Conservation (phyloP, 2,329 filamentous ascomycete species). For the Claviceps fusiformis region DNA sequence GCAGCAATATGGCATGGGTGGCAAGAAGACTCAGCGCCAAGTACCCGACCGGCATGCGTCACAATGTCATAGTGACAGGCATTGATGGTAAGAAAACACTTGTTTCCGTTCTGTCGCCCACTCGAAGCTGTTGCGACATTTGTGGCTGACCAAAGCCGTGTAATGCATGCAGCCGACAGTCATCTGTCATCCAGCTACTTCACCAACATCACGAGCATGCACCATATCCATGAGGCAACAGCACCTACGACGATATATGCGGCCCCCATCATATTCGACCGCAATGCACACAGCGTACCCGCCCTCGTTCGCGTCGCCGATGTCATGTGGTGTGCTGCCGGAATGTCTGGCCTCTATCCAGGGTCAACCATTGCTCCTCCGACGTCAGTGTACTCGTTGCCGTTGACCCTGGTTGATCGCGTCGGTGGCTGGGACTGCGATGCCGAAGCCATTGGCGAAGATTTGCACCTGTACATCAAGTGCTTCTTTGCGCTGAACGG, state of each 20-base stretch:
- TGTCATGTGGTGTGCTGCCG: slow-evolving; percentile 57
- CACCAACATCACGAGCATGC: slow-evolving; percentile 47
- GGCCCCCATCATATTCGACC: slow-evolving; percentile 60
- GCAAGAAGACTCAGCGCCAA: slow-evolving; percentile 51
- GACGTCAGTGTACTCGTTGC: slow-evolving; percentile 60
- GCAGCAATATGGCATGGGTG: slow-evolving; percentile 61
- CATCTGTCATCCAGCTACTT: slow-evolving; percentile 59
- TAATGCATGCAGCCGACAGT: slow-evolving; percentile 45
- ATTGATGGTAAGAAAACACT: slow-evolving; percentile 49
- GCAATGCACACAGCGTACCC: slow-evolving; percentile 55
- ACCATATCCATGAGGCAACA: slow-evolving; percentile 44
- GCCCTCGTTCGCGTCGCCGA: slow-evolving; percentile 58
- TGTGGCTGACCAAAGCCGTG: slow-evolving; percentile 4
- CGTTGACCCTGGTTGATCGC: slow-evolving; percentile 50
- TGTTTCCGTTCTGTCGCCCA: background rate
- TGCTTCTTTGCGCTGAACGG: slow-evolving; percentile 64
- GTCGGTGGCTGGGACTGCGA: slow-evolving; percentile 62
- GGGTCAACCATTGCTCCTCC: slow-evolving; percentile 53
- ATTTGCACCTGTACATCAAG: slow-evolving; percentile 67
- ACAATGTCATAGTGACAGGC: slow-evolving; percentile 54
- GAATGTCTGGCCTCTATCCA: slow-evolving; percentile 53
- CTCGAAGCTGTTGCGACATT: background rate
- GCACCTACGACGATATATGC: slow-evolving; percentile 51
- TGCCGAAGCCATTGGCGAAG: slow-evolving; percentile 59
- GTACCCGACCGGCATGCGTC: slow-evolving; percentile 38